Evolutionary conservation across 2,329 filamentous ascomycete species (phyloP).

Genomic region (Ophiostoma himal-ulmi): DNA sequence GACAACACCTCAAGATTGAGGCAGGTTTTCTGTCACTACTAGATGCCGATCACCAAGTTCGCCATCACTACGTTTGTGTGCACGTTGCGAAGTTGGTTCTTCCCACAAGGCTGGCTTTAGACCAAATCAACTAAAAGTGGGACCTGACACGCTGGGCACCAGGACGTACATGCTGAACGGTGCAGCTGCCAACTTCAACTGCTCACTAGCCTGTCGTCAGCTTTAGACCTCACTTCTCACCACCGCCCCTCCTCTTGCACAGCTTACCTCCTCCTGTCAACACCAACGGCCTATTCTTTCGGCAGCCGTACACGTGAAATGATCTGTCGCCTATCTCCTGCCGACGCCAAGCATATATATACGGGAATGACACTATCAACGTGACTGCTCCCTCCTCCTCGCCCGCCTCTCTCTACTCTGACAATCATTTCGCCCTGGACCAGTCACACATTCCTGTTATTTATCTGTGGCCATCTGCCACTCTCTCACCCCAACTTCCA

Average conservation of each 20-base stretch:
- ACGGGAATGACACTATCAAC: background rate
- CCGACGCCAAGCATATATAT: background rate
- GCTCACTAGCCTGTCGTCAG: background rate
- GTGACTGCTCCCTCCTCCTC: background rate
- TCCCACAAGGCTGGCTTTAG: constrained; percentile 17
- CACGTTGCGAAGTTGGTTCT: constrained; percentile 13
- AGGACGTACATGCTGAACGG: background rate
- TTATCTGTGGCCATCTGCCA: background rate
- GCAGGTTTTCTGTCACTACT: background rate
- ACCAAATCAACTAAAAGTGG: background rate
- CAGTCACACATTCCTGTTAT: background rate
- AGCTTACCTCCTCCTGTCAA: background rate
- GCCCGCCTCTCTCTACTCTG: background rate
- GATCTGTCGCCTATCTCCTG: background rate
- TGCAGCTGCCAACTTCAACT: background rate
- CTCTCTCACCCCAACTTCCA: background rate
- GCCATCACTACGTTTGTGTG: background rate
- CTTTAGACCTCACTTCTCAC: background rate
- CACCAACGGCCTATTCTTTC: background rate
- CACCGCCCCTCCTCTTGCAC: background rate
- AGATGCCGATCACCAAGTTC: background rate
- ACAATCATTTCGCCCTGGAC: background rate
- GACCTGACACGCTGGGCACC: background rate
- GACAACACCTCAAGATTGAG: background rate
- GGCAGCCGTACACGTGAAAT: background rate